Conservation (phyloP, 768 basidiomycete species). For the Tephrocybe sp. region DNA sequence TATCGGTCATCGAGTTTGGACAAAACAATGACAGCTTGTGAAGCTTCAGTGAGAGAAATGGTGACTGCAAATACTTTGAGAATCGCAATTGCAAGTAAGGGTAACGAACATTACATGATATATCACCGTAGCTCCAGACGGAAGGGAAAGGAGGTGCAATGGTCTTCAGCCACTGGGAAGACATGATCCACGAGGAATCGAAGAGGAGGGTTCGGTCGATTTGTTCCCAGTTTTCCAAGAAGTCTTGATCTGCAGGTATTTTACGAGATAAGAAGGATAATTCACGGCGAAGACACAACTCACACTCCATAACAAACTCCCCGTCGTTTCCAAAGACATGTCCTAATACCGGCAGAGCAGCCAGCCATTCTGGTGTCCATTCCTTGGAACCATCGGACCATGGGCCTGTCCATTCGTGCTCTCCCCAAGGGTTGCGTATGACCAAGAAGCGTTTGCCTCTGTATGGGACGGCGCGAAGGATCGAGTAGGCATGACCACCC, state of each 20-base stretch:
- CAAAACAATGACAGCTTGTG: conserved; percentile 36
- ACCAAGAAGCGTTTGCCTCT: conserved; percentile 50
- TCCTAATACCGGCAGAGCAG: conserved; percentile 35
- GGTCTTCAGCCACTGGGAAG: conserved; percentile 40
- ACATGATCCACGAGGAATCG: conserved; percentile 37
- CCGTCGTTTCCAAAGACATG: conserved; percentile 53
- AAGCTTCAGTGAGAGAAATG: conserved; percentile 25
- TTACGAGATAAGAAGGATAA: neutral
- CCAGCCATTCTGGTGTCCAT: conserved; percentile 53
- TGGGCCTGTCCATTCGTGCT: conserved; percentile 46
- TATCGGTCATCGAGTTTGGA: conserved; percentile 35
- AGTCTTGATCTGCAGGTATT: conserved; percentile 28
- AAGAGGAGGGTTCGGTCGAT: conserved; percentile 40
- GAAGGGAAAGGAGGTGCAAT: conserved; percentile 21
- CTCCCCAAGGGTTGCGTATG: conserved; percentile 53
- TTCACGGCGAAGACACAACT: conserved; percentile 5
- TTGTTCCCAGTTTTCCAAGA: conserved; percentile 35
- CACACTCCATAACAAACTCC: conserved; percentile 56
- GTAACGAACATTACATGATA: conserved; percentile 31
- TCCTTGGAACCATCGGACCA: conserved; percentile 59
- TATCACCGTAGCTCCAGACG: conserved; percentile 40
- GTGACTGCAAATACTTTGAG: conserved; percentile 26
- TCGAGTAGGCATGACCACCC: conserved; percentile 46
- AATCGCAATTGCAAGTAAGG: neutral
- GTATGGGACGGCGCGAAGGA: conserved; percentile 46